phyloP scores from a whole-genome alignment of 2,329 filamentous ascomycete species.

The Periconia sp. region DNA sequence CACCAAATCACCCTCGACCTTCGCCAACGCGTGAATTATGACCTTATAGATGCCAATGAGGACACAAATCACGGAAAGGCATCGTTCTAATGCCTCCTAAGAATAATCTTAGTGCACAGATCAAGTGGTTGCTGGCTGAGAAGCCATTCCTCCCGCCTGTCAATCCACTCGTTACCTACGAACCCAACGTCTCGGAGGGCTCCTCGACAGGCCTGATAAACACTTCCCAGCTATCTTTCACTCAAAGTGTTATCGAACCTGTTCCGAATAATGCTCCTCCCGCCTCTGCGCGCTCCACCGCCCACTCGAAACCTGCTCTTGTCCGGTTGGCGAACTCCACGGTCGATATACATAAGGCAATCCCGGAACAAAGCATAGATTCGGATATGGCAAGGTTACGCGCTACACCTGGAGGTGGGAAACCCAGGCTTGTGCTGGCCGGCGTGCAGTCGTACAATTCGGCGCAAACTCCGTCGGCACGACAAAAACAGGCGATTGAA shows the following conservation, averaged over 20 bases:
- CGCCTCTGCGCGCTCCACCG: conserved; percentile 12
- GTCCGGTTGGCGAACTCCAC: conserved; percentile 21
- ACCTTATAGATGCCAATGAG: conserved; percentile 28
- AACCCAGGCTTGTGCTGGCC: conserved; percentile 37
- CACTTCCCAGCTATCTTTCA: conserved; percentile 14
- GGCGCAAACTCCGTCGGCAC: conserved; percentile 4
- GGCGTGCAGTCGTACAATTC: conserved; percentile 18
- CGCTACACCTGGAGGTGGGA: conserved; percentile 46
- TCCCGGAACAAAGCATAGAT: conserved; percentile 7
- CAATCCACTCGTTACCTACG: conserved; percentile 30
- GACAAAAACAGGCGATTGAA: not conserved
- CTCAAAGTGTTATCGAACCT: conserved; percentile 8
- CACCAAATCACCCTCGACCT: conserved; percentile 19
- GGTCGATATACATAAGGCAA: conserved; percentile 28
- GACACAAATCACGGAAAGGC: conserved; percentile 23
- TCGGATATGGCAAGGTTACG: conserved; percentile 49
- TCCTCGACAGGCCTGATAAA: conserved; percentile 18
- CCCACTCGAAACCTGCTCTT: conserved; percentile 20
- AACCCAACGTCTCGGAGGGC: conserved; percentile 24
- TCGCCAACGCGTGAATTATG: conserved; percentile 10
- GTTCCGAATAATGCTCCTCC: conserved; percentile 22
- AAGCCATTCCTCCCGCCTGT: conserved; percentile 49
- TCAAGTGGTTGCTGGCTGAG: conserved; percentile 50
- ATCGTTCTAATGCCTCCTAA: conserved; percentile 47
- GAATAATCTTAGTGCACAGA: conserved; percentile 52